A percentile compares a stretch with the other conserved stretches of the same genome.
Conservation (phyloP, 2,329 filamentous ascomycete species). For the Hymenoscyphus fraxineus region DNA sequence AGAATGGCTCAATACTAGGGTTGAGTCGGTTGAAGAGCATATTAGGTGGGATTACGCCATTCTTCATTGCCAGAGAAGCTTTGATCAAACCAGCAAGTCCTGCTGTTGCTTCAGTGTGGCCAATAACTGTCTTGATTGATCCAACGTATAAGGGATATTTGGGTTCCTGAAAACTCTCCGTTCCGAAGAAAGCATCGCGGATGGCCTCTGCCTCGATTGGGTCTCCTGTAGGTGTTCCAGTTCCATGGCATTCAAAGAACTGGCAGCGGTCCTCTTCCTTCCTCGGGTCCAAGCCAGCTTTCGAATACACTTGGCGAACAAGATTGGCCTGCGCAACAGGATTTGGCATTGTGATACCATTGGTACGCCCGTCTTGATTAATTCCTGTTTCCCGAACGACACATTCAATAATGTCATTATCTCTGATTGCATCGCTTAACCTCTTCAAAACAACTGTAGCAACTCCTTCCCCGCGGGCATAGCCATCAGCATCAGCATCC, state of each 20-base stretch:
- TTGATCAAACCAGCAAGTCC: conserved; percentile 33
- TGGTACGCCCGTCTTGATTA: conserved; percentile 48
- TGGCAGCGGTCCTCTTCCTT: conserved; percentile 42
- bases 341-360: conserved; percentile 50
- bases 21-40: conserved; percentile 35
- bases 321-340: conserved; percentile 41
- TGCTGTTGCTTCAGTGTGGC: conserved; percentile 27
- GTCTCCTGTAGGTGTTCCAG: conserved; percentile 40
- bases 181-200: conserved; percentile 5
- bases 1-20: conserved; percentile 25
- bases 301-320: conserved; percentile 44
- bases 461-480: conserved; percentile 47
- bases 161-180: neutral
- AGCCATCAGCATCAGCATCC: conserved; percentile 24
- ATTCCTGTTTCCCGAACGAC: conserved; percentile 45
- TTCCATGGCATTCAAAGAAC: conserved; percentile 48
- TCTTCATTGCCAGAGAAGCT: conserved; percentile 27
- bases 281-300: conserved; percentile 39
- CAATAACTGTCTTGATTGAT: conserved; percentile 27
- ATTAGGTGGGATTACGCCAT: conserved; percentile 30
- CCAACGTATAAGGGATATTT: conserved; percentile 12
- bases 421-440: conserved; percentile 46
- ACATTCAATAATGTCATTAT: conserved; percentile 55
- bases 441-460: conserved; percentile 57
- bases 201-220: conserved; percentile 44